Evolutionary conservation across 2,329 filamentous ascomycete genomes (phyloP).

Genomic region (Fusarium sp.): DNA sequence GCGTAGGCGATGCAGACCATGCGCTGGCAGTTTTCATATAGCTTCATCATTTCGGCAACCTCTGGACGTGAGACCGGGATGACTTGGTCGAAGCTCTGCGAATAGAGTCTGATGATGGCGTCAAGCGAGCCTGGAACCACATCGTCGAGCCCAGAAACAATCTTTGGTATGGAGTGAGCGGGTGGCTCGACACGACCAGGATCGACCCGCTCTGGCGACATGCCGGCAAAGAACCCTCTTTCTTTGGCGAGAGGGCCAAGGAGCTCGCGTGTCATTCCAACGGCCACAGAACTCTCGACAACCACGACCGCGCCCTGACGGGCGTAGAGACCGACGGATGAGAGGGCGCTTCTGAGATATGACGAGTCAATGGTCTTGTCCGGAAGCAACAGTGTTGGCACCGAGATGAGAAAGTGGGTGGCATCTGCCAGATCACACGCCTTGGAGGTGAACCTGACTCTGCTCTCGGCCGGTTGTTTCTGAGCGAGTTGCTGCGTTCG

Average conservation of each 20-base stretch:
- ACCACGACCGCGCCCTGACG: constrained; percentile 57
- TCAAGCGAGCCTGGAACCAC: constrained; percentile 54
- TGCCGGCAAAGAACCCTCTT: constrained; percentile 55
- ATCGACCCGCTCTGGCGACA: constrained; percentile 63
- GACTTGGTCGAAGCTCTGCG: constrained; percentile 56
- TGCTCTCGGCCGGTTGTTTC: constrained; percentile 41
- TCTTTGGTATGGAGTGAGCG: constrained; percentile 57
- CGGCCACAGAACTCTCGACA: constrained; percentile 62
- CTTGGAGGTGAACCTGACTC: constrained; percentile 51
- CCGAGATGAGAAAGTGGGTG: constrained; percentile 62
- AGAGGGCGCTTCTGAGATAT: constrained; percentile 55
- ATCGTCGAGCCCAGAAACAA: constrained; percentile 60
- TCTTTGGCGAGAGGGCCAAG: constrained; percentile 55
- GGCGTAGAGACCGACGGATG: constrained; percentile 52
- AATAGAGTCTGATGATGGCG: constrained; percentile 56
- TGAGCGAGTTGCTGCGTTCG: constrained; percentile 49
- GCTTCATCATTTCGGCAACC: constrained; percentile 65
- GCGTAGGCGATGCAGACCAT: constrained; percentile 63
- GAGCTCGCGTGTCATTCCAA: constrained; percentile 61
- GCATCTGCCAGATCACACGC: constrained; percentile 51
- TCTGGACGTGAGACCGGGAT: constrained; percentile 60
- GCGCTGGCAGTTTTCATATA: constrained; percentile 66
- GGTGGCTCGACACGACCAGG: constrained; percentile 56
- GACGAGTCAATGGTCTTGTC: constrained; percentile 59
- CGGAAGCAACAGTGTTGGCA: constrained; percentile 58